Evolutionary conservation across 441 rosid genomes (phyloP).

Genomic region (Syzygium malaccense): DNA sequence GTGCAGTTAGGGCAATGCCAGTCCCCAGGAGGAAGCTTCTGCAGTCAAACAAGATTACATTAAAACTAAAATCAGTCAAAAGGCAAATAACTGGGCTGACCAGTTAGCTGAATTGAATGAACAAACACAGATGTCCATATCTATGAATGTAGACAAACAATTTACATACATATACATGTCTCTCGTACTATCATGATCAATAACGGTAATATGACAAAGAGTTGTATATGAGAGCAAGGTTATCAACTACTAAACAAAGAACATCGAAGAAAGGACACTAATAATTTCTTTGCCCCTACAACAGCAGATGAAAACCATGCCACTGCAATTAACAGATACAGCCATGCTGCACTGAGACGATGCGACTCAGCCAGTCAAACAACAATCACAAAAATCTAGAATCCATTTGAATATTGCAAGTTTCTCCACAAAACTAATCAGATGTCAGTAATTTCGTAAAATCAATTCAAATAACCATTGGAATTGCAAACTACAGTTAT

Average conservation of each 20-base stretch:
- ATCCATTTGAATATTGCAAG: background rate
- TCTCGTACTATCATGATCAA: background rate
- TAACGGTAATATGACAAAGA: background rate
- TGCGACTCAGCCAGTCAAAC: background rate
- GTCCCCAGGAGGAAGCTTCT: slow-evolving; percentile 86
- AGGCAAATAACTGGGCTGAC: background rate
- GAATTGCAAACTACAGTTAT: background rate
- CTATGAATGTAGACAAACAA: background rate
- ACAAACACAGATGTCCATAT: background rate
- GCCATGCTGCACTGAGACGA: background rate
- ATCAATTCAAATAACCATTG: background rate
- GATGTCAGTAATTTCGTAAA: background rate
- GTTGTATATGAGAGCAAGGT: background rate
- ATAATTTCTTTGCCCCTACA: background rate
- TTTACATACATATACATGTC: background rate
- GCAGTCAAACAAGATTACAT: slow-evolving; percentile 18
- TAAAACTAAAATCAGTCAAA: background rate
- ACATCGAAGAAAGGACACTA: background rate
- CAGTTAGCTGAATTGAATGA: background rate
- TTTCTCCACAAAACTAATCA: background rate
- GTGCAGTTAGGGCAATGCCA: slow-evolving; percentile 97
- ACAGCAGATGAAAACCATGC: background rate
- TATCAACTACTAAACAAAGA: background rate
- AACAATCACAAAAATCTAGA: background rate
- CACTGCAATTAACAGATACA: background rate